Conservation (phyloP, 352 stramenopile species). For the Pythium monospermum region DNA sequence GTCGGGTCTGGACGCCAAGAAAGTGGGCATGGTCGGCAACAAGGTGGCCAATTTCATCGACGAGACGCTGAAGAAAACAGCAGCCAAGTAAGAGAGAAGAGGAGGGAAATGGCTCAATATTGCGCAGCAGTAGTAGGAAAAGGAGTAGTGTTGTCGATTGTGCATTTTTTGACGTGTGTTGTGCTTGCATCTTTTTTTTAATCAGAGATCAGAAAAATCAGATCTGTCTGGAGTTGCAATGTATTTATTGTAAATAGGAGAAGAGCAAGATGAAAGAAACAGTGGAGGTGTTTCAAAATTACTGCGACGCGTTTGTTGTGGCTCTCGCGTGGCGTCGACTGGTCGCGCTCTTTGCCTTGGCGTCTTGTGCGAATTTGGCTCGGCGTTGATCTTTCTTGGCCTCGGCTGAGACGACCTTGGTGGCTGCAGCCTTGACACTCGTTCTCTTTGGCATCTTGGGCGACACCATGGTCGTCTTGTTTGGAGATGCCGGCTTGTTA, state of each 20-base stretch:
- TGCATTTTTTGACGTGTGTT: background rate
- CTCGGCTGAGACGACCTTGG: constrained; percentile 5
- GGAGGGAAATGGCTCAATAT: background rate
- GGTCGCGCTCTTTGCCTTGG: constrained; percentile 26
- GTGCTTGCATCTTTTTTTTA: background rate
- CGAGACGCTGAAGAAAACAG: constrained; percentile 22
- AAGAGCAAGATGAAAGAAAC: background rate
- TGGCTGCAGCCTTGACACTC: background rate
- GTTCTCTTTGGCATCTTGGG: constrained; percentile 18
- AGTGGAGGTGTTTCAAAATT: background rate
- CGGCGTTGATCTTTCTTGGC: constrained; percentile 26
- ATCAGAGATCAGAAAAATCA: background rate
- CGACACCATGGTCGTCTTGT: constrained; percentile 1
- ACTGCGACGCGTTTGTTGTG: background rate
- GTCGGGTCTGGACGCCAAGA: constrained; percentile 44
- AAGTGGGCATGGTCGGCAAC: constrained; percentile 50
- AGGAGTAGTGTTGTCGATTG: no score
- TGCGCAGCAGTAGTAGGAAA: background rate
- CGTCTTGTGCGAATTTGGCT: constrained; percentile 33
- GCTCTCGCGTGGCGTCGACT: constrained; percentile 6
- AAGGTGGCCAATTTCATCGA: constrained; percentile 63
- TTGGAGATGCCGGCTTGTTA: background rate
- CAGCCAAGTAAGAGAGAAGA: background rate
- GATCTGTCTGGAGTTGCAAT: background rate
- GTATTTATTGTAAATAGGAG: background rate